phyloP scores from a whole-genome alignment of 257 asterid genomes.

The Solanum paucissectum region DNA sequence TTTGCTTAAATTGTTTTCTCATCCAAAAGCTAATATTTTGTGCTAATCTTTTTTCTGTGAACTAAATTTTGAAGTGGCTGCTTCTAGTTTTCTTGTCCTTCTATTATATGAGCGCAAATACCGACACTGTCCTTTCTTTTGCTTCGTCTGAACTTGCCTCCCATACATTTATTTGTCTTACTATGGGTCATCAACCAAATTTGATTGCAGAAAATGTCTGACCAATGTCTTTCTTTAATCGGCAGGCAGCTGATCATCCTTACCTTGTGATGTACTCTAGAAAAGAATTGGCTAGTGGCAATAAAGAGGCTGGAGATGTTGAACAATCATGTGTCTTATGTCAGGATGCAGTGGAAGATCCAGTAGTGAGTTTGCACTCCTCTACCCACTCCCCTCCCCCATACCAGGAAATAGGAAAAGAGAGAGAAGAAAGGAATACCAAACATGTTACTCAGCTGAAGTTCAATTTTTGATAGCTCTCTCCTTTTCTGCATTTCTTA shows the following conservation, averaged over 20 bases:
- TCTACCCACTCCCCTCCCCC: background rate
- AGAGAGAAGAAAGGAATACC: background rate
- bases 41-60: background rate
- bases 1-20: background rate
- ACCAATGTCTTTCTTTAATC: background rate
- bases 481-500: background rate
- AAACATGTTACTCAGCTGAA: background rate
- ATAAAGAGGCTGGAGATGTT: conserved; percentile 23
- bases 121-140: background rate
- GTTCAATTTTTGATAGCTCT: background rate
- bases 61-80: background rate
- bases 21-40: background rate
- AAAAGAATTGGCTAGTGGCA: conserved; percentile 36
- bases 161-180: background rate
- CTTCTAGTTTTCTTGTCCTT: background rate
- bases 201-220: background rate
- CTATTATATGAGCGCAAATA: background rate
- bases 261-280: conserved; percentile 55
- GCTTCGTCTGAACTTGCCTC: background rate
- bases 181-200: background rate
- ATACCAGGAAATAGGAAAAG: background rate
- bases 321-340: conserved; percentile 51
- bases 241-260: conserved; percentile 88
- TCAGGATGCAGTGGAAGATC: conserved; percentile 59
- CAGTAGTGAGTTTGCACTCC: conserved; percentile 25